Percentiles rank a stretch among this genome's conserved stretches.
phyloP scores from a whole-genome alignment of 495 filamentous ascomycete species.

The Cladorrhinum samala region DNA sequence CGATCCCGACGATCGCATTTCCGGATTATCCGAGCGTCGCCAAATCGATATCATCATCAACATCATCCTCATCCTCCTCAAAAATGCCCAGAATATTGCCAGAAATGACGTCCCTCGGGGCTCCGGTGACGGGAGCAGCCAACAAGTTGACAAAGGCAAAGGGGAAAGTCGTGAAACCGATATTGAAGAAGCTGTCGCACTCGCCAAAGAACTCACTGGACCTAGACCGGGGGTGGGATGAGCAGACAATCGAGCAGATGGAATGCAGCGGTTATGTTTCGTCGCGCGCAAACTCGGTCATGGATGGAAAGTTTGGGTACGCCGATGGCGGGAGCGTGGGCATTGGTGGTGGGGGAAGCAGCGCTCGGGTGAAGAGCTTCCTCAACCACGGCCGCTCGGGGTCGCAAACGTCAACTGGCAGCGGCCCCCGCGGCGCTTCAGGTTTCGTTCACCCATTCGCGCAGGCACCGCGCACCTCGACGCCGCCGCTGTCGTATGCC shows the following conservation, averaged over 20 bases:
- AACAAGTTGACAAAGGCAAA: slow-evolving; percentile 40
- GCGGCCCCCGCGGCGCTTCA: slow-evolving; percentile 32
- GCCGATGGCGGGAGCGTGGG: slow-evolving; percentile 1
- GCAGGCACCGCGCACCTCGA: slow-evolving; percentile 51
- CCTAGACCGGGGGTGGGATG: slow-evolving; percentile 45
- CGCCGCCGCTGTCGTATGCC: slow-evolving; percentile 49
- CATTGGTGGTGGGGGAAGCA: slow-evolving; percentile 12
- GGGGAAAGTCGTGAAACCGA: slow-evolving; percentile 46
- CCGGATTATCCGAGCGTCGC: background rate
- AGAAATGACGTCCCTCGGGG: slow-evolving; percentile 35
- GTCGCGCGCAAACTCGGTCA: slow-evolving; percentile 14
- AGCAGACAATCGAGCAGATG: slow-evolving; percentile 37
- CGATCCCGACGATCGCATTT: slow-evolving; percentile 1
- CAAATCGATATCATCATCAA: background rate
- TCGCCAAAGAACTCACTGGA: slow-evolving; percentile 50
- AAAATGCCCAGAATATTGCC: background rate
- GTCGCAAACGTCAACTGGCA: slow-evolving; percentile 46
- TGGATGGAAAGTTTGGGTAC: slow-evolving; percentile 28
- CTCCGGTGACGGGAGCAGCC: slow-evolving; percentile 21
- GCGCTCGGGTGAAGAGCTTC: slow-evolving; percentile 19
- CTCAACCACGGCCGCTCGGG: slow-evolving; percentile 48
- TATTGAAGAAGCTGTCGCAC: slow-evolving; percentile 47
- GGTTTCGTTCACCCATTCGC: slow-evolving; percentile 54
- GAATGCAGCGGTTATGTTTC: slow-evolving; percentile 17
- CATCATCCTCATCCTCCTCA: background rate